These are phyloP conservation scores for Aspergillus fructus DNA, from an alignment of 2,329 filamentous ascomycete genomes.

Conservation along the genomic window DNA sequence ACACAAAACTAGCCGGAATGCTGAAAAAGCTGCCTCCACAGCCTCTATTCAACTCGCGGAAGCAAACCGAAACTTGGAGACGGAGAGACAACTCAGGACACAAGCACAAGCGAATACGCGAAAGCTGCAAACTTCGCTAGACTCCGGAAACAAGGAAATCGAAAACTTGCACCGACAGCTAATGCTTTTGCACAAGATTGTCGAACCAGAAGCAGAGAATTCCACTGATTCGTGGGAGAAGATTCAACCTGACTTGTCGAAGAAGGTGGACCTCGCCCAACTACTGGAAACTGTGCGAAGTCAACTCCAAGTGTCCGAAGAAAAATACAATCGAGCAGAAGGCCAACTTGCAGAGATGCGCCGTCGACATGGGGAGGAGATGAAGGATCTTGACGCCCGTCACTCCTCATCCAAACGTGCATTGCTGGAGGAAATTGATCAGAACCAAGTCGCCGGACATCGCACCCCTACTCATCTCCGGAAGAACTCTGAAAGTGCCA, in stretches of 20 bases:
- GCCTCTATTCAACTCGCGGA: constrained; percentile 82
- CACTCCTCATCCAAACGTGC: constrained; percentile 67
- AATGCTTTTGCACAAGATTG: constrained; percentile 78
- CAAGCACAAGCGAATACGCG: constrained; percentile 85
- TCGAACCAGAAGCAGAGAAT: constrained; percentile 72
- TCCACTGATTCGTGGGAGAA: constrained; percentile 67
- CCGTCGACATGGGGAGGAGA: constrained; percentile 68
- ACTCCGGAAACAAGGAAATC: constrained; percentile 77
- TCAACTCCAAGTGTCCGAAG: constrained; percentile 77
- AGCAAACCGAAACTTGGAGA: constrained; percentile 83
- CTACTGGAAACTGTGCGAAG: constrained; percentile 88
- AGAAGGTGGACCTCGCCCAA: constrained; percentile 72
- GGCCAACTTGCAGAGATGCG: constrained; percentile 76
- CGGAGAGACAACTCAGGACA: constrained; percentile 78
- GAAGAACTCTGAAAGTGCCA: constrained; percentile 55
- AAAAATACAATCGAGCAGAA: constrained; percentile 79
- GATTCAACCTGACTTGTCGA: constrained; percentile 66
- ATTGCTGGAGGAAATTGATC: constrained; percentile 82
- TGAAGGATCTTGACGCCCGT: constrained; percentile 63
- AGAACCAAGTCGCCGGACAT: constrained; percentile 71
- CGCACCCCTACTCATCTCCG: constrained; percentile 73
- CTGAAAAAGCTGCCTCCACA: constrained; percentile 82
- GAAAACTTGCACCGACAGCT: constrained; percentile 77
- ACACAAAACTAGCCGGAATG: constrained; percentile 83
- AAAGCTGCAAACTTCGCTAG: constrained; percentile 74